phyloP scores from a whole-genome alignment of 148 eudicot species.

The Rheum nobile region DNA sequence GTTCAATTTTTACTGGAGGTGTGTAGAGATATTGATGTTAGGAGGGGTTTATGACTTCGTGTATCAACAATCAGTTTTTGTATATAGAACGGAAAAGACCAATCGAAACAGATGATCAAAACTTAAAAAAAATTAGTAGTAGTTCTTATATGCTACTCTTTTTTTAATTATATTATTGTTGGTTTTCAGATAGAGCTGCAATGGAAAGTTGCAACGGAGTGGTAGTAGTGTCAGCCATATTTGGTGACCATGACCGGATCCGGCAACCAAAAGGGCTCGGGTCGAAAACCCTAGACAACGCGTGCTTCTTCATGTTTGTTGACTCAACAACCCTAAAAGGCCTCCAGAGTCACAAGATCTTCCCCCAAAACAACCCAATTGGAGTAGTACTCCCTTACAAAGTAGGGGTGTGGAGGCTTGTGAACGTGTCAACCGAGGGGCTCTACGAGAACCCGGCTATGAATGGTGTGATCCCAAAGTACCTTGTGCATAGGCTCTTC shows the following conservation, averaged over 20 bases:
- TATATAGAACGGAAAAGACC: too few species aligned
- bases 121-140: neutral
- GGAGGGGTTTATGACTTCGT: too few species aligned
- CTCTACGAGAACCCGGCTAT: slow-evolving; percentile 64
- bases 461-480: slow-evolving; percentile 87
- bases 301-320: slow-evolving; percentile 85
- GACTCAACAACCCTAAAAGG: slow-evolving; percentile 53
- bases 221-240: slow-evolving; percentile 82
- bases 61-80: too few species aligned
- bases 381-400: slow-evolving; percentile 16
- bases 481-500: slow-evolving; percentile 80
- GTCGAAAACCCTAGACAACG: slow-evolving; percentile 51
- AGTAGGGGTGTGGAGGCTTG: slow-evolving; percentile 78
- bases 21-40: too few species aligned
- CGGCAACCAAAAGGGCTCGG: slow-evolving; percentile 85
- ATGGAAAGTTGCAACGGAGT: slow-evolving; percentile 60
- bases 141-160: neutral
- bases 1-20: too few species aligned
- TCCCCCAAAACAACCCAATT: slow-evolving; percentile 22
- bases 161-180: neutral
- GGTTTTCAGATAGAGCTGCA: slow-evolving; percentile 40
- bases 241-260: slow-evolving; percentile 85
- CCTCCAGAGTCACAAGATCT: slow-evolving; percentile 42
- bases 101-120: too few species aligned
- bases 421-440: slow-evolving; percentile 29